Evolutionary conservation across 306 rosid species (phyloP), one percentile per base, ranked within the genome.

Genomic region (Lablab purpureus): DNA sequence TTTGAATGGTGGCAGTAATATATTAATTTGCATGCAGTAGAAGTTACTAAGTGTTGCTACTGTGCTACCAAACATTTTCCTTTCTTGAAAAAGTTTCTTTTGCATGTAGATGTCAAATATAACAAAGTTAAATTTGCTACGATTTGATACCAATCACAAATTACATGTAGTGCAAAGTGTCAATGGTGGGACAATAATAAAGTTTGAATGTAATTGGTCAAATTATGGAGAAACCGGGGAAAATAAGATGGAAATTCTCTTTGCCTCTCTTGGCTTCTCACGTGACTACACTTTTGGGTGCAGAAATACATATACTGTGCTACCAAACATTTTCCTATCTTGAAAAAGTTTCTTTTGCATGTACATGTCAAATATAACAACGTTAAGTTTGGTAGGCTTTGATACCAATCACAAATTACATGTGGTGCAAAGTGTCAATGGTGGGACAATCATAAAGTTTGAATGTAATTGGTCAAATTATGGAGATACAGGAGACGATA

Each of bases 391-490:
- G 68, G 32, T 30, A n/a, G 32, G 25, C 22, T 45, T 2, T 5
- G 32, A 45, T 52, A 34, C 34, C 63, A 21, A 59, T 67, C 54
- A 17, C 49, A 55, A 79, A 62, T 56, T 58, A 49, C 63, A 13
- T 17, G 66, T 77, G 19, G 21, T 59, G 15, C 25, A 56, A 55
- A 54, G 15, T 69, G 50, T 68, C 27, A 78, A 45, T 45, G 77
- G 71, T 6, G 21, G 3, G 10, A 4, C 28, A 73, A 75, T 51
- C 15, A 55, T 67, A 43, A 66, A 51, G 9, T 81, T 50, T 77
- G 37, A 73, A 56, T 41, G 59, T 23, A 21, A 12, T 47, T 19
- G 60, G 52, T 71, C 59, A 12, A 34, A 43, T 12, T 27, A 21
- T 65, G 15, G 27, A 27, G 75, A 34, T 54, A 22, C 46, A 63